Conservation (phyloP, 1,284 basidiomycete genomes). For the Agaricales sp. region DNA sequence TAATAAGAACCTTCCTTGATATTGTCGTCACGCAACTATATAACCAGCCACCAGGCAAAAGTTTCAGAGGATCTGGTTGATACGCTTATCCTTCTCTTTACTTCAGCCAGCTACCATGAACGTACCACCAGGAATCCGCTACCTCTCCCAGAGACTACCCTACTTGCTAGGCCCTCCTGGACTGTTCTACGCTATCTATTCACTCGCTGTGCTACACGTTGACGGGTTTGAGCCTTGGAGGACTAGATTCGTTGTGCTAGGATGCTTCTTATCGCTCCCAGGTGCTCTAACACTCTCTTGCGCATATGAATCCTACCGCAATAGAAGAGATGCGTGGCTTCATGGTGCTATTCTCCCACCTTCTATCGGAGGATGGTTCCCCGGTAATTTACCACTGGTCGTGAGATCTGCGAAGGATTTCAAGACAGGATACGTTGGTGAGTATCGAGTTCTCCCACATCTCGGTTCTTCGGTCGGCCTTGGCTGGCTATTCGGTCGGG, state of each 20-base stretch:
- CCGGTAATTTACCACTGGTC: neutral
- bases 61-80: too few species aligned
- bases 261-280: neutral
- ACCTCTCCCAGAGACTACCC: neutral
- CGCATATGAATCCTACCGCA: neutral
- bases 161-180: neutral
- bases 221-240: neutral
- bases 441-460: neutral
- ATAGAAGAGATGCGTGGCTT: neutral
- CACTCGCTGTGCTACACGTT: neutral
- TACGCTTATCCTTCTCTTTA: too few species aligned
- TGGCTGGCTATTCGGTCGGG: neutral
- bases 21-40: too few species aligned
- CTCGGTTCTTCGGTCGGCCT: too few species aligned
- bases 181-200: neutral
- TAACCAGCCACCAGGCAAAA: too few species aligned
- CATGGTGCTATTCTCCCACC: neutral
- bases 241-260: neutral
- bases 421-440: slow-evolving; percentile 1
- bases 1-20: too few species aligned
- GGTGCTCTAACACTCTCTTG: neutral
- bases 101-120: neutral
- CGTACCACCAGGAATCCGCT: neutral
- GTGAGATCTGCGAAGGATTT: neutral
- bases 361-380: neutral